A percentile compares a stretch with the other conserved stretches of the same genome.
phyloP scores from a whole-genome alignment of 2,329 filamentous ascomycete genomes.

The Paramyrothecium sp. region DNA sequence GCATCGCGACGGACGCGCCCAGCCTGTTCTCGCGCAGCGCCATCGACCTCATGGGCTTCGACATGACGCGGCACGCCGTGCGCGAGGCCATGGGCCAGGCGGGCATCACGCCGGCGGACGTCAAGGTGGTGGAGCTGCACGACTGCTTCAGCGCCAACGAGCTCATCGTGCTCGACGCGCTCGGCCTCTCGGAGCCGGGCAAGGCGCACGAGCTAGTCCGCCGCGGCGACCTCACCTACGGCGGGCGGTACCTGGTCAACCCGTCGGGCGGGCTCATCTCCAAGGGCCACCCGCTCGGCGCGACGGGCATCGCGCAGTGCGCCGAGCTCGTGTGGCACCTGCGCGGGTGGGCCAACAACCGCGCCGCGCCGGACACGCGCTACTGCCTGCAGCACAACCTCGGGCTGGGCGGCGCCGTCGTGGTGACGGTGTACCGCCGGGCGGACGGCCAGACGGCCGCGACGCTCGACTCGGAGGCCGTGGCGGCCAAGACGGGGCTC shows the following conservation, averaged over 20 bases:
- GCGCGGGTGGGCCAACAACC: constrained; percentile 93
- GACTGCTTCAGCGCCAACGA: constrained; percentile 97
- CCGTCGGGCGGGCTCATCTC: constrained; percentile 93
- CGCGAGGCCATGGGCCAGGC: constrained; percentile 72
- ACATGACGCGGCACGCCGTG: constrained; percentile 76
- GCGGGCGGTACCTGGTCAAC: constrained; percentile 80
- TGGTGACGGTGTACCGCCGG: constrained; percentile 85
- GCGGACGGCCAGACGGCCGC: constrained; percentile 70
- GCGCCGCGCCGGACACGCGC: constrained; percentile 65
- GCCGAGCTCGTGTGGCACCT: constrained; percentile 95
- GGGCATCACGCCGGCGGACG: constrained; percentile 63
- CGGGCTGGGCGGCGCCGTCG: constrained; percentile 84
- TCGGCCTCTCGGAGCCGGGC: constrained; percentile 74
- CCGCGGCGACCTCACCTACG: constrained; percentile 86
- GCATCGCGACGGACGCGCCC: constrained; percentile 80
- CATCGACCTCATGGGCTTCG: constrained; percentile 87
- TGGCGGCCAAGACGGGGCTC: constrained; percentile 66
- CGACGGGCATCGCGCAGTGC: constrained; percentile 92
- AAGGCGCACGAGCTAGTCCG: constrained; percentile 92
- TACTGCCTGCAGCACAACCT: constrained; percentile 89
- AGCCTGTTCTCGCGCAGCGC: constrained; percentile 74
- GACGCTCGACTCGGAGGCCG: constrained; percentile 58
- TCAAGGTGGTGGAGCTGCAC: constrained; percentile 87
- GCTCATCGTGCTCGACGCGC: constrained; percentile 84
- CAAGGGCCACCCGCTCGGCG: constrained; percentile 92